phyloP scores from a whole-genome alignment of 176 grass and related monocot genomes.

The Canna indica region DNA sequence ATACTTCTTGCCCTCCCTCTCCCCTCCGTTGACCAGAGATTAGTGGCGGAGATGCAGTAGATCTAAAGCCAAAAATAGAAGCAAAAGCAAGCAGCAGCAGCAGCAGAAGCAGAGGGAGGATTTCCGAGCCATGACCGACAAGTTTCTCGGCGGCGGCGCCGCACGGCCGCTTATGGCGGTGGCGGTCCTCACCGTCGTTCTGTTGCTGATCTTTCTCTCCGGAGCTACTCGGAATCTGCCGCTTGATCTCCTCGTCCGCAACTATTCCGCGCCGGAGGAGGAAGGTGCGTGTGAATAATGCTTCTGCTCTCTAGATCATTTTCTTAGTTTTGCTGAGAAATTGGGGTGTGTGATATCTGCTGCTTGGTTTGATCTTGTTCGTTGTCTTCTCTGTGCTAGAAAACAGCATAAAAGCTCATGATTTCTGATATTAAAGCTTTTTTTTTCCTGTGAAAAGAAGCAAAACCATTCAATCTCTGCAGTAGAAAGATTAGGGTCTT shows the following conservation, averaged over 20 bases:
- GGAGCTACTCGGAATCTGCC: slow-evolving; percentile 2
- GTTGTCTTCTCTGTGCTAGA: neutral
- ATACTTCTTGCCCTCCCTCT: too few species aligned
- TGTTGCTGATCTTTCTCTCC: neutral
- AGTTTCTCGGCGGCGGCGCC: neutral
- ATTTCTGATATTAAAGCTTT: too few species aligned
- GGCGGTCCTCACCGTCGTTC: neutral
- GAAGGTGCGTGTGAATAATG: neutral
- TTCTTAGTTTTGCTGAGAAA: neutral
- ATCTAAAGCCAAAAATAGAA: neutral
- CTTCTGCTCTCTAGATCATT: neutral
- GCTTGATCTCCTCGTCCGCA: slow-evolving; percentile 2
- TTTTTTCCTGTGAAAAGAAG: too few species aligned
- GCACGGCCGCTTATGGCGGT: neutral
- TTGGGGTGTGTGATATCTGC: neutral
- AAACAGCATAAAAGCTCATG: too few species aligned
- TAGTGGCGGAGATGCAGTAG: neutral
- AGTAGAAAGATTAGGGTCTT: neutral
- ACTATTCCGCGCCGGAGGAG: neutral
- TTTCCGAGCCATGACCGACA: neutral
- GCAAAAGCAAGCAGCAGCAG: neutral
- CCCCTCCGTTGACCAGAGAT: neutral
- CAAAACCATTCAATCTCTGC: too few species aligned
- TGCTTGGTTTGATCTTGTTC: neutral
- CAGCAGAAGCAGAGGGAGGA: neutral